These are phyloP conservation scores for Acanthamoeba culbertsoni DNA, from an alignment of 208 protist genomes.

Conservation along the genomic window DNA sequence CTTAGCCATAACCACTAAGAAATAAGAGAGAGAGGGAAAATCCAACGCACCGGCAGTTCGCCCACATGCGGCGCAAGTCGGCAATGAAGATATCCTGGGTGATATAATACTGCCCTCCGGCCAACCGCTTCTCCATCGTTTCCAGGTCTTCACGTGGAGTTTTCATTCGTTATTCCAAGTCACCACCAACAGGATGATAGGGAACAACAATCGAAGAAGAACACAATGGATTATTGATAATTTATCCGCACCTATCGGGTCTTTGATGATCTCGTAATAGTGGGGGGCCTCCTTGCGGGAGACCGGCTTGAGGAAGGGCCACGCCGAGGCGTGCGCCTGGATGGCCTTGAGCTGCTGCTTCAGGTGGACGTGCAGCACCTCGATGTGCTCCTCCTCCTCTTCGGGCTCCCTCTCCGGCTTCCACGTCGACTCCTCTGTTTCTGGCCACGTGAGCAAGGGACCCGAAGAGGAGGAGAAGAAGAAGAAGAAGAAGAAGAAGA, in stretches of 20 bases:
- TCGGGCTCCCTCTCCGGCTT: neutral
- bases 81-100: conserved; percentile 75
- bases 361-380: neutral
- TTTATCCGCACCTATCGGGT: conserved; percentile 71
- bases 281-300: conserved; percentile 67
- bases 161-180: neutral
- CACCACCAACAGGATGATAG: neutral
- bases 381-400: conserved; percentile 13
- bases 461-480: too few relatives aligned
- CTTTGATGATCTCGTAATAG: conserved; percentile 78
- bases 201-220: neutral
- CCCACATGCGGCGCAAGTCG: conserved; percentile 78
- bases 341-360: conserved; percentile 13
- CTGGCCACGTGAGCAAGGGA: neutral
- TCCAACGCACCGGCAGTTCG: conserved; percentile 75
- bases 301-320: conserved; percentile 81
- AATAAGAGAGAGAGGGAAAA: too few relatives aligned
- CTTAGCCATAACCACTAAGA: too few relatives aligned
- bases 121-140: conserved; percentile 65
- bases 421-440: conserved; percentile 22
- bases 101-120: conserved; percentile 69
- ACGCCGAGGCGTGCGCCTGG: conserved; percentile 65
- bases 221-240: neutral
- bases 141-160: conserved; percentile 43
- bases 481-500: neutral